Evolutionary conservation across 164 flowering plant species (phyloP), one percentile per base, ranked within the genome.

Genomic region (Platanus orientalis): DNA sequence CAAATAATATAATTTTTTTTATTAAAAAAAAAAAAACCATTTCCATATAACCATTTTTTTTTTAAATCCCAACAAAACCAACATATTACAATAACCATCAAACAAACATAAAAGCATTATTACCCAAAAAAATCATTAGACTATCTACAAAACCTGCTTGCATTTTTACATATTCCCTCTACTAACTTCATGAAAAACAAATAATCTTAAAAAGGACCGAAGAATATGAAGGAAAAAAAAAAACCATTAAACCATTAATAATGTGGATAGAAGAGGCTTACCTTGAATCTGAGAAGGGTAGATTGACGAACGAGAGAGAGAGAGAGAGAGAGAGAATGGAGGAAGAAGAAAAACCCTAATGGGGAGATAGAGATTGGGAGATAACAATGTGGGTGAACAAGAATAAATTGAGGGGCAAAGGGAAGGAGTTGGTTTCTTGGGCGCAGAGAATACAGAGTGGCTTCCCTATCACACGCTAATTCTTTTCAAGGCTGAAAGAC

Each of bases 371-470:
- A 28, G 36, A 48, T n/a, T 30, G 57, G 47, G 50, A 51, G 57
- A 44, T 50, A 28, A 50, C 54, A 67, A 67, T 54, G 65, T 32
- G 44, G 34, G 54, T 32, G 59, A 60, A 29, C 32, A 55, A 55
- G 55, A 60, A 67, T 45, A 44, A 56, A 59, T 52, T 29, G 69
- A 57, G 54, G 29, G 49, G 30, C 14, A 19, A 56, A 16, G 21
- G 23, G 11, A 23, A 5, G 4, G 23, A 21, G 30, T 58, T 26
- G 36, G 32, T 21, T 12, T 52, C 21, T 27, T 47, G 50, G n/a
- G 51, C 11, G 21, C 49, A 11, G n/a, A 30, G 48, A 54, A 29
- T 60, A 67, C 64, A 60, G 64, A 60, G 53, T 53, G 45, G 59
- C 42, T 42, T 60, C 30, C 25, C 11, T 30, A 20, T 6, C 40